Evolutionary conservation across 441 rosid genomes (phyloP), one percentile per base, ranked within the genome.

Genomic region (Adansonia madagascariensis): DNA sequence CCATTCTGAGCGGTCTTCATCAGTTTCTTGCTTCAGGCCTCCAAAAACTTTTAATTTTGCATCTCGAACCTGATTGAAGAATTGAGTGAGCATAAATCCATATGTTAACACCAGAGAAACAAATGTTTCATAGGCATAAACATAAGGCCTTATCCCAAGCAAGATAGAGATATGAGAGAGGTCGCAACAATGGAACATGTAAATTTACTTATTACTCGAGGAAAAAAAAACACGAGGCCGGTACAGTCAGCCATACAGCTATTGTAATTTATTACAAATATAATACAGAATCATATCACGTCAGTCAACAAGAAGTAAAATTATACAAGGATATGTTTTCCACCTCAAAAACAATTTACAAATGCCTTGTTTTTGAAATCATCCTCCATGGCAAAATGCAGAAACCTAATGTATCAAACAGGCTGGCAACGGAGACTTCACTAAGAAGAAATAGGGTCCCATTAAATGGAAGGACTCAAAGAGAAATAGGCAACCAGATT

Each of bases 1-100:
- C 99, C 99, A 94, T 75, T 97, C 99, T n/a, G 91, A 80, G 41
- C 78, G 80, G 59, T 92, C 98, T 81, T 93, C 97, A 75, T 91
- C 95, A 64, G 83, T 87, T 35, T 84, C 97, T 81, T 87, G 97
- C 78, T 92, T 93, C 47, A 94, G 82, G 85, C 88, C 88, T 78
- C 88, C 93, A 70, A 97, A 81, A 72, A 94, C 88, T 77, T 89
- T 93, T 52, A 97, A 84, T 88, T 97, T 97, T 49, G 92, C 88
- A 79, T 93, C 95, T 72, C 97, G 91, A 83, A 97, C 88, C 99
- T 97, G 84, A 80, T 81, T 72, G 61, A 47, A 53, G 79, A 70
- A 63, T 55, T 46, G 31, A 65, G 76, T 66, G 64, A 67, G 70
- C 47, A 79, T 74, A 18, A 73, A 74, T 75, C 74, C 76, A 66